Evolutionary conservation across 208 protist genomes (phyloP).

Genomic region (Acanthamoeba castellanii): DNA sequence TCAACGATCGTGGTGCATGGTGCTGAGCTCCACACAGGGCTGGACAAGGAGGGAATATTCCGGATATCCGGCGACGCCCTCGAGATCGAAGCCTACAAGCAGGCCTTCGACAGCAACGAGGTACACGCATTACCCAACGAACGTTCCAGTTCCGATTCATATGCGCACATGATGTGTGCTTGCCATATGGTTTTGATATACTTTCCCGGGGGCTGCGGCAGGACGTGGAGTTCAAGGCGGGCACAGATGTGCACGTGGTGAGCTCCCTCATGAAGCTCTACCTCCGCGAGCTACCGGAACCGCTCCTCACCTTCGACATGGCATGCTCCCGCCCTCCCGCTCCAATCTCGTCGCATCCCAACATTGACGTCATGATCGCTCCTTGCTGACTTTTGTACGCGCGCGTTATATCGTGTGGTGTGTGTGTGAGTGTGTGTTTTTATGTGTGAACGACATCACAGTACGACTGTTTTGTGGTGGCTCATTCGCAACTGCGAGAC

Average conservation of each 20-base stretch:
- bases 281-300: conserved; percentile 38
- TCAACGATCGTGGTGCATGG: background rate
- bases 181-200: no score
- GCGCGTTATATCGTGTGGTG: background rate
- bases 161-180: background rate
- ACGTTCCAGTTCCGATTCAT: background rate
- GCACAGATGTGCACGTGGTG: conserved; percentile 57
- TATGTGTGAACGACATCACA: background rate
- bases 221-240: conserved; percentile 51
- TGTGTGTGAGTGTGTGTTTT: background rate
- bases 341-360: no score
- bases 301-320: conserved; percentile 50
- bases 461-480: conserved; percentile 31
- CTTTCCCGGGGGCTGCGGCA: background rate
- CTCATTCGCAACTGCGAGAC: conserved; percentile 12
- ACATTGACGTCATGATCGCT: no score
- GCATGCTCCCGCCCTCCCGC: background rate
- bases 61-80: background rate
- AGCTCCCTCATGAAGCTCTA: conserved; percentile 63
- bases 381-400: no score
- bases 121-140: background rate
- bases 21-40: background rate
- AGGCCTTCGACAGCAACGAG: conserved; percentile 32
- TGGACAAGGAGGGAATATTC: conserved; percentile 62
- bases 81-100: conserved; percentile 56